Evolutionary conservation across 352 stramenopile species (phyloP), one percentile per base, ranked within the genome.

Genomic region (Globisporangium viniferum): DNA sequence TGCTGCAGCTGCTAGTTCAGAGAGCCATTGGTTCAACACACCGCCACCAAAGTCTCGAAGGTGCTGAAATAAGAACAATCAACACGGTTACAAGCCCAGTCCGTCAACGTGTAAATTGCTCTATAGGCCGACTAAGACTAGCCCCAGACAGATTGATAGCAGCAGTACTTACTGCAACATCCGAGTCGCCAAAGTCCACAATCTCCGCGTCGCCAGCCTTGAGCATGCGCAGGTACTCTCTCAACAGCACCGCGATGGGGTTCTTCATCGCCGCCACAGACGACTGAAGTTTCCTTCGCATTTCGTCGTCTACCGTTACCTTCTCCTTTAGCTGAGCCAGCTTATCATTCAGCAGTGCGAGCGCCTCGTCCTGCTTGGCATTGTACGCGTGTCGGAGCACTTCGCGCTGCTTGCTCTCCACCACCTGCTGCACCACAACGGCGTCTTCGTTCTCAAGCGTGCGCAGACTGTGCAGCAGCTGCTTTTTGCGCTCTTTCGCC

Each of bases 151-250:
- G 49, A 10, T 20, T 20, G 39, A 27, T 22, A 49, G 29, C 7
- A 48, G 56, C 2, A 48, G 56, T 1, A 70, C 73, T 33, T 67
- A 77, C 74, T 18, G 54, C 61, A 27, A 86, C 72, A 41, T 86
- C 75, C 18, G 59, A 70, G 39, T 79, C 76, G 3, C 78, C 76
- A 69, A 83, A 86, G 29, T 81, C 76, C 7, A 86, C 70, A 35
- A 65, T 57, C 15, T 81, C 73, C 15, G 65, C 59, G 35, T 68
- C 71, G 4, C 67, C 60, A 6, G 67, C 41, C 36, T 76, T 80
- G 18, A 79, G 53, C 72, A 83, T 80, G 6, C 68, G 73, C 48
- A 75, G 62, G 27, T 75, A 79, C 69, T 78, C 78, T 15, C 51
- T 39, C 48, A 86, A 53, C 10, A 83, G 55, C 48, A 83, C 71